phyloP scores from a whole-genome alignment of 352 stramenopile genomes.

The Discostella stelligera region DNA sequence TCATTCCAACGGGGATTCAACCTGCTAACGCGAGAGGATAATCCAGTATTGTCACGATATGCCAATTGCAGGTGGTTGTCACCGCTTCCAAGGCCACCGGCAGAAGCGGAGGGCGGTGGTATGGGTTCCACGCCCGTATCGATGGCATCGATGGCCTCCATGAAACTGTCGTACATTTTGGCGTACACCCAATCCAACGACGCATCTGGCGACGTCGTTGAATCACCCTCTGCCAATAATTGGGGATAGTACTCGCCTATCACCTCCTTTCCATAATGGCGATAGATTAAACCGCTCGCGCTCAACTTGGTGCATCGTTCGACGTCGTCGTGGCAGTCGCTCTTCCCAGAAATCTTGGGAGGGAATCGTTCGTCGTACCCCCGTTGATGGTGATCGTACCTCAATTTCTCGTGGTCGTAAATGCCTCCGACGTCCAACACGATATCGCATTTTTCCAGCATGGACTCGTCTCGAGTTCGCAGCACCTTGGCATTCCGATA shows the following conservation, averaged over 20 bases:
- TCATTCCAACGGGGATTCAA: slow-evolving; percentile 97
- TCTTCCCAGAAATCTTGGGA: slow-evolving; percentile 21
- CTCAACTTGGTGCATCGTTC: slow-evolving; percentile 88
- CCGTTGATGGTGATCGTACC: slow-evolving; percentile 98
- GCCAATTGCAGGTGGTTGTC: slow-evolving; percentile 28
- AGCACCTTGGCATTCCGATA: slow-evolving; percentile 84
- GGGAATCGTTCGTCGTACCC: slow-evolving; percentile 80
- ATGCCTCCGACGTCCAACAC: slow-evolving; percentile 96
- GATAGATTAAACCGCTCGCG: slow-evolving; percentile 96
- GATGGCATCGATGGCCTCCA: slow-evolving; percentile 98
- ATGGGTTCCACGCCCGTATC: slow-evolving; percentile 95
- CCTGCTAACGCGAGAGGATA: slow-evolving; percentile 85
- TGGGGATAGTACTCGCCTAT: slow-evolving; percentile 80
- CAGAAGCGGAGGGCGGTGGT: slow-evolving; percentile 26
- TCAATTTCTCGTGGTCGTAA: slow-evolving; percentile 87
- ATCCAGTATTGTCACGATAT: slow-evolving; percentile 83
- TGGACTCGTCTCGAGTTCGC: slow-evolving; percentile 88
- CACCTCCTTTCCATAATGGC: slow-evolving; percentile 96
- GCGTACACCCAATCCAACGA: slow-evolving; percentile 59
- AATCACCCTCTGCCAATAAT: slow-evolving; percentile 17
- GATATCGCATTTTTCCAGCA: slow-evolving; percentile 91
- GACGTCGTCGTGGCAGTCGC: too few species aligned
- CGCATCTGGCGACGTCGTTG: not conserved
- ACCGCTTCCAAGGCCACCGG: not conserved
- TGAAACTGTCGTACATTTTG: slow-evolving; percentile 94